Conservation (phyloP, 2,329 filamentous ascomycete genomes). For the Stachybotrys chartarum region DNA sequence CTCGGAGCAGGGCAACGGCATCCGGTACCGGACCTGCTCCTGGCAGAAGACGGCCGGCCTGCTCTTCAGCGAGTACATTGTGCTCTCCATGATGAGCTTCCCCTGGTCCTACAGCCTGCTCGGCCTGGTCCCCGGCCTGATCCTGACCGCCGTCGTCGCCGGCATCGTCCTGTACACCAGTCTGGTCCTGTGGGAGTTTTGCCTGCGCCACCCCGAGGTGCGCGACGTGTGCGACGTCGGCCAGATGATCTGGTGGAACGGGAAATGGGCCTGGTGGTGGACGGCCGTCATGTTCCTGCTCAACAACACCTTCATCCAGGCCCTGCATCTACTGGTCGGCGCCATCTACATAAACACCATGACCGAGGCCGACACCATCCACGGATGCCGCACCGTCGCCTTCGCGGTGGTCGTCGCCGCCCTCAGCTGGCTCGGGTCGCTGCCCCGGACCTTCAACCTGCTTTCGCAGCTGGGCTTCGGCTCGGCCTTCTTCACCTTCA, state of each 20-base stretch:
- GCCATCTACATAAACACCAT: conserved; percentile 89
- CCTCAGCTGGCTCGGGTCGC: conserved; percentile 69
- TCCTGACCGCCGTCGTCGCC: conserved; percentile 74
- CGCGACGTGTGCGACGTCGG: conserved; percentile 92
- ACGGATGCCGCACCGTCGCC: conserved; percentile 68
- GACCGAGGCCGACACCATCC: conserved; percentile 55
- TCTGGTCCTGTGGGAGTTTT: conserved; percentile 67
- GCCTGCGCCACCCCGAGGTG: conserved; percentile 81
- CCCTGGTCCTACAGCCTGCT: conserved; percentile 87
- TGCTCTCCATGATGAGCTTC: conserved; percentile 88
- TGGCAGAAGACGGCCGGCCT: conserved; percentile 93
- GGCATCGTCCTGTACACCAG: conserved; percentile 73
- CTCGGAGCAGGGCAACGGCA: conserved; percentile 67
- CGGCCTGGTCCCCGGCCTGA: conserved; percentile 76
- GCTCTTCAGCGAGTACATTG: conserved; percentile 94
- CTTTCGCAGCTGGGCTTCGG: conserved; percentile 72
- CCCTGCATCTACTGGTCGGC: conserved; percentile 73
- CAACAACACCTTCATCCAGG: conserved; percentile 90
- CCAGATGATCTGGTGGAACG: conserved; percentile 85
- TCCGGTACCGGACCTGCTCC: conserved; percentile 87
- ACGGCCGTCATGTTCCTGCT: conserved; percentile 82
- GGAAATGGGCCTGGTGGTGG: conserved; percentile 62
- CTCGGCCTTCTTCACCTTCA: conserved; percentile 82
- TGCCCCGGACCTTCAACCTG: conserved; percentile 78
- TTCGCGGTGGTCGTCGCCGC: conserved; percentile 70